Evolutionary conservation across 2,329 filamentous ascomycete genomes (phyloP).

Genomic region (Ophiostoma sp.): DNA sequence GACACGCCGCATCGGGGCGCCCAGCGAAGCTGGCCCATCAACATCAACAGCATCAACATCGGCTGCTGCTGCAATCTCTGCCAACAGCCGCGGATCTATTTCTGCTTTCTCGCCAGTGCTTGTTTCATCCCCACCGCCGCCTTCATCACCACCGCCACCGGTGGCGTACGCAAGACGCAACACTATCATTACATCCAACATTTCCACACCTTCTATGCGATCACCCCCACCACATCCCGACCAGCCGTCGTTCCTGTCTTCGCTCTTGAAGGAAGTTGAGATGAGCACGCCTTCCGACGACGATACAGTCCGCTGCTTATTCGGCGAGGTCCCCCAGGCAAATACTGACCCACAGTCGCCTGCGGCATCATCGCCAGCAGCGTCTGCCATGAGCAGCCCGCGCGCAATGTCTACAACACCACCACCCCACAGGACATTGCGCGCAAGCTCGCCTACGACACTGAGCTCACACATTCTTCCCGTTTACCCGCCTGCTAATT

Average conservation of each 20-base stretch:
- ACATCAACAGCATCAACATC: slow-evolving; percentile 25
- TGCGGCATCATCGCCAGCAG: slow-evolving; percentile 55
- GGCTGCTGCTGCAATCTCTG: neutral
- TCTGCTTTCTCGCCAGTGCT: slow-evolving; percentile 6
- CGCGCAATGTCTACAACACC: slow-evolving; percentile 64
- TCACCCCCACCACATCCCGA: slow-evolving; percentile 34
- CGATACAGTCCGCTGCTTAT: slow-evolving; percentile 43
- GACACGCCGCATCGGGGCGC: slow-evolving; percentile 59
- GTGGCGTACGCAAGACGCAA: neutral
- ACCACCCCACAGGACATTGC: slow-evolving; percentile 55
- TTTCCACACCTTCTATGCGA: neutral
- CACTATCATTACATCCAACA: neutral
- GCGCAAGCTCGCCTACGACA: slow-evolving; percentile 60
- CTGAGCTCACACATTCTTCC: slow-evolving; percentile 69
- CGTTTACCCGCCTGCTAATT: slow-evolving; percentile 67
- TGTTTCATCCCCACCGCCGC: neutral
- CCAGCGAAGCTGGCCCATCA: slow-evolving; percentile 42
- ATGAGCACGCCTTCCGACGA: slow-evolving; percentile 56
- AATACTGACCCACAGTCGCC: slow-evolving; percentile 34
- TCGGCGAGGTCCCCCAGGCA: slow-evolving; percentile 30
- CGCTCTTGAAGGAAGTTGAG: slow-evolving; percentile 83
- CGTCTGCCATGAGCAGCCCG: slow-evolving; percentile 62
- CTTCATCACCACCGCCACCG: neutral
- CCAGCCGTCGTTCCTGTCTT: slow-evolving; percentile 76
- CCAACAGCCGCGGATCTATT: neutral